Evolutionary conservation across 352 stramenopile genomes (phyloP), one percentile per base, ranked within the genome.

Genomic region (Pythium chondricola): DNA sequence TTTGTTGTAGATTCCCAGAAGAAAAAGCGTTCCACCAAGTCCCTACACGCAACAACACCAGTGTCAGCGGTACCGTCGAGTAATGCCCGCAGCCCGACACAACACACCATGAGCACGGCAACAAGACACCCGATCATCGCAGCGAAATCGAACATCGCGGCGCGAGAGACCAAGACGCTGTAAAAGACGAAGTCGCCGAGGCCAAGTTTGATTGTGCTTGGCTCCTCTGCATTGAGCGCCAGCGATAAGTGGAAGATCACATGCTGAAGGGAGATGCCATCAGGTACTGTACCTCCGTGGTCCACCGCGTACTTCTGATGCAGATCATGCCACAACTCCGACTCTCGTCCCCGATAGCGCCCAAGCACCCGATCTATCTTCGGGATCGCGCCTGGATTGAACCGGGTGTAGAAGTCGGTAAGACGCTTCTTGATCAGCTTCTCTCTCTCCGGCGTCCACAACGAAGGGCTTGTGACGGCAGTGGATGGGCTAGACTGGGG

Each of bases 171-270:
- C 25, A 99, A 71, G 3, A 99, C 87, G 39, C 85, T 98, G 69
- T 99, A 99, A 61, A 99, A 99, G 22, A 99, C 96, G 63, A 99
- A 99, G 67, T 99, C 97, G 8, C 97, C 97, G n/a, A 98, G 71
- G 9, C 93, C 93, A 13, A 98, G 76, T 55, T 97, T 92, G 49
- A 98, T 97, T 22, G 84, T 95, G 43, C 88, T 91, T 25, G 83
- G 66, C 22, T 70, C 69, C 18, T 89, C 73, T 86, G 37, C 61
- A 48, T 61, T 16, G 10, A 41, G n/a, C 52, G 27, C 16, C 22
- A 41, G n/a, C 35, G 8, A 9, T 10, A 50, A 33, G 13, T 8
- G 7, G 13, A 33, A 33, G 29, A 33, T 13, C 7, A 33, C 8
- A 13, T 13, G 13, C 7, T 13, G 7, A 33, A 33, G 29, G 13